Conservation (phyloP, 1,284 basidiomycete species). For the Puccinia triticina region DNA sequence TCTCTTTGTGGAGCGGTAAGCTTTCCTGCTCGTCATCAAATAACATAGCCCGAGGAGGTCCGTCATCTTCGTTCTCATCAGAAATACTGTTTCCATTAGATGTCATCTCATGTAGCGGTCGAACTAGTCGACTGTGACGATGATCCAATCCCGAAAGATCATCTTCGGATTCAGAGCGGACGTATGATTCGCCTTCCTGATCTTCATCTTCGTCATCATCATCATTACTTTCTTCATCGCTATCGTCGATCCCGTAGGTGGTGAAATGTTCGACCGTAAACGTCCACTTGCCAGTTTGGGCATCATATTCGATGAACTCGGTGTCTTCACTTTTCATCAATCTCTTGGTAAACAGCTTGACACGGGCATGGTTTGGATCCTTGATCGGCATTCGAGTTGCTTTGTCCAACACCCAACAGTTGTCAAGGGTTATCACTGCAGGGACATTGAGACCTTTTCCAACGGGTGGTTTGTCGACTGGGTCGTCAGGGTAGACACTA, state of each 20-base stretch:
- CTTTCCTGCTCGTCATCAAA: conserved; percentile 41
- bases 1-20: not conserved
- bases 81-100: conserved; percentile 20
- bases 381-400: conserved; percentile 87
- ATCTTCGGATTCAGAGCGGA: conserved; percentile 27
- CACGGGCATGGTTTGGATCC: conserved; percentile 74
- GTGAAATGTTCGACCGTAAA: conserved; percentile 89
- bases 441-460: conserved; percentile 88
- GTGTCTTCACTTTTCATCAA: conserved; percentile 84
- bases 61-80: conserved; percentile 35
- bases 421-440: conserved; percentile 76
- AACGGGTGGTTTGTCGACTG: conserved; percentile 73
- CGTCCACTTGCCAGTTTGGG: conserved; percentile 82
- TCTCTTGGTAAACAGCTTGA: conserved; percentile 77
- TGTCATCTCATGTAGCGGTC: not conserved
- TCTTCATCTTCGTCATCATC: conserved; percentile 55
- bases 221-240: conserved; percentile 57
- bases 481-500: conserved; percentile 86
- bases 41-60: conserved; percentile 46
- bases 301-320: conserved; percentile 79
- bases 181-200: conserved; percentile 54
- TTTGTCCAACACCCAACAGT: conserved; percentile 89
- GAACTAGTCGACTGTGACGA: not conserved
- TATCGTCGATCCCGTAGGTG: conserved; percentile 60
- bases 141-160: conserved; percentile 7